Evolutionary conservation across 108 stramenopile species (phyloP).

Genomic region (Chaetoceros muelleri): DNA sequence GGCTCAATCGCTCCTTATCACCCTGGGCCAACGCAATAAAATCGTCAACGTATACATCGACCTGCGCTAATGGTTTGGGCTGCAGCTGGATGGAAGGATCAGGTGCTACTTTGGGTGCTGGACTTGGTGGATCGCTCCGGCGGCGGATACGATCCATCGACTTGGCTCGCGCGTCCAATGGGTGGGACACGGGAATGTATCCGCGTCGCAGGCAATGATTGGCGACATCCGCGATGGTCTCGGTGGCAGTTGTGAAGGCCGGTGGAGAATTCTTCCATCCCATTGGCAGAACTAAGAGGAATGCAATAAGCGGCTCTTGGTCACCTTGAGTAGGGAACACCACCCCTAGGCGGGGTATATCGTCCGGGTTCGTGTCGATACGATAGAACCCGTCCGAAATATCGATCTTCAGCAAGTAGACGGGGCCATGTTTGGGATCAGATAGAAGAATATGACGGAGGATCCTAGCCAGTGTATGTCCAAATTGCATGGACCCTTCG

Average conservation of each 20-base stretch:
- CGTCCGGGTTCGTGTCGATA: too few relatives aligned
- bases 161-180: too few relatives aligned
- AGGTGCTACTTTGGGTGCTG: constrained; percentile 1
- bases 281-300: constrained; percentile 27
- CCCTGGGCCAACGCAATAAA: constrained; percentile 9
- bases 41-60: constrained; percentile 25
- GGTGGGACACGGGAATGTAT: too few relatives aligned
- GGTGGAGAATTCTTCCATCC: constrained; percentile 29
- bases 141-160: too few relatives aligned
- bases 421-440: constrained; percentile 7
- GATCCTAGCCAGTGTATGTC: constrained; percentile 15
- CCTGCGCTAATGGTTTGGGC: neutral
- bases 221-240: constrained; percentile 22
- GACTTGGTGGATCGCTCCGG: too few relatives aligned
- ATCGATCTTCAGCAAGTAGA: constrained; percentile 16
- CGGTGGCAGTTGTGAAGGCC: constrained; percentile 26
- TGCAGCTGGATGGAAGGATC: neutral
- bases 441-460: constrained; percentile 8
- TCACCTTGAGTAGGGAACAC: constrained; percentile 2
- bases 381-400: constrained; percentile 27
- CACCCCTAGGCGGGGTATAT: too few relatives aligned
- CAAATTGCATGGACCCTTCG: constrained; percentile 25
- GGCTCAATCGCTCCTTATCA: neutral
- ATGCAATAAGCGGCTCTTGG: constrained; percentile 11
- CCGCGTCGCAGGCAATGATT: constrained; percentile 10